These are phyloP conservation scores for Fusarium camptoceras DNA, from an alignment of 2,329 filamentous ascomycete genomes.

Conservation along the genomic window DNA sequence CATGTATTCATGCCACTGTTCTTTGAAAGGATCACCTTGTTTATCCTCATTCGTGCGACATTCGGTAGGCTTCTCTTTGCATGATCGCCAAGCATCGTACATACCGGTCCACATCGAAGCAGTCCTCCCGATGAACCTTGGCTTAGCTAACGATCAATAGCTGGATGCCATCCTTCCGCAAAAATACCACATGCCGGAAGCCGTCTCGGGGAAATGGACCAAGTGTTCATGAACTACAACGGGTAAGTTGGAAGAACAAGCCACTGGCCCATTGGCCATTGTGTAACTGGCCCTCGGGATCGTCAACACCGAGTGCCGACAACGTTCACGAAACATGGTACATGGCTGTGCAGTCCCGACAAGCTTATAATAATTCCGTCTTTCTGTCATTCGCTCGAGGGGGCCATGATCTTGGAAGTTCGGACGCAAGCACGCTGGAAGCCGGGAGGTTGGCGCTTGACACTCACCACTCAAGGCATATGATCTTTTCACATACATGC, in stretches of 20 bases:
- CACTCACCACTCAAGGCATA: not conserved
- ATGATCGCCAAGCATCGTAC: too few relatives aligned
- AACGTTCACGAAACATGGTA: not conserved
- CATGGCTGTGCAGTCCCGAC: too few relatives aligned
- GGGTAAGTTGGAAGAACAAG: not conserved
- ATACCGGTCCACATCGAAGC: not conserved
- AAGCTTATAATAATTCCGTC: too few relatives aligned
- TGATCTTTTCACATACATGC: not conserved
- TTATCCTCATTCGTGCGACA: not conserved
- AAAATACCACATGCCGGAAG: not conserved
- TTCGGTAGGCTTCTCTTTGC: not conserved
- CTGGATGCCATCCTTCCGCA: not conserved
- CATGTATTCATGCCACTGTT: too few relatives aligned
- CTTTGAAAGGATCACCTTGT: too few relatives aligned
- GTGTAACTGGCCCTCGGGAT: constrained; percentile 1
- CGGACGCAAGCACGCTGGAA: not conserved
- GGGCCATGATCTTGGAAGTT: too few relatives aligned
- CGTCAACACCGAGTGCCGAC: not conserved
- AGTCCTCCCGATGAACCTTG: not conserved
- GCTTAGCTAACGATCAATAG: not conserved
- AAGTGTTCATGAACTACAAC: not conserved
- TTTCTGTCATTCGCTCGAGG: not conserved
- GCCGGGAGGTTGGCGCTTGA: not conserved
- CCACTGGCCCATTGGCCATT: not conserved
- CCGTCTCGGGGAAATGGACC: constrained; percentile 4